phyloP scores from a whole-genome alignment of 1,284 basidiomycete genomes.

The Austropuccinia psidii region DNA sequence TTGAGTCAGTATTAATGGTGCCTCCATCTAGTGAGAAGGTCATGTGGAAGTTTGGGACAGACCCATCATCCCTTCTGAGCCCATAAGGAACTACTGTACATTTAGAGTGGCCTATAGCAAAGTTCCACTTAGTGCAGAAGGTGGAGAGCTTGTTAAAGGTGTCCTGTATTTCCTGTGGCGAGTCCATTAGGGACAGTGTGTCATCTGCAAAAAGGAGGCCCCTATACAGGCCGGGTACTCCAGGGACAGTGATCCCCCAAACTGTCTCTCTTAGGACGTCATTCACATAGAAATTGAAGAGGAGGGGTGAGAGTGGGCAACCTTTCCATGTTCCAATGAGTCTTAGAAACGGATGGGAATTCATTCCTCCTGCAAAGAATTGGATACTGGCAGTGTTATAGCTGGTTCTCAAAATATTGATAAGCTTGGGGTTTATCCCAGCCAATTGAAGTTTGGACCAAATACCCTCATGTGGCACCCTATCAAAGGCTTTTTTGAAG shows the following conservation, averaged over 20 bases:
- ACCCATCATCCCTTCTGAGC: background rate
- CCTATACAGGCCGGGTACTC: background rate
- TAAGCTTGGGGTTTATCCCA: background rate
- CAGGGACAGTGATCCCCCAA: background rate
- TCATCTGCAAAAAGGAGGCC: background rate
- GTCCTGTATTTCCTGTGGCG: background rate
- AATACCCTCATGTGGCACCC: background rate
- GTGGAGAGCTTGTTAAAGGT: background rate
- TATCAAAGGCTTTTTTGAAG: conserved; percentile 6
- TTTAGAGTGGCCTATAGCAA: background rate
- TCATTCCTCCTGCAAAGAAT: background rate
- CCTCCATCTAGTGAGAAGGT: background rate
- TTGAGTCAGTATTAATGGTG: background rate
- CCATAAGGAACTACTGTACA: background rate
- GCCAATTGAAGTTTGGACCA: background rate
- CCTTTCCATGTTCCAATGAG: background rate
- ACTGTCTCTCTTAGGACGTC: background rate
- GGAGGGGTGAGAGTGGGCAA: background rate
- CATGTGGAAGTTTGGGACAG: background rate
- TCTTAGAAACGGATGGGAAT: background rate
- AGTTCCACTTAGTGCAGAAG: background rate
- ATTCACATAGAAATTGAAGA: background rate
- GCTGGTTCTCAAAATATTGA: background rate
- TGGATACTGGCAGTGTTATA: background rate
- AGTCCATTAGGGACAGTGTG: background rate